Conservation (phyloP, 495 filamentous ascomycete genomes). For the Aspergillus ostianus region DNA sequence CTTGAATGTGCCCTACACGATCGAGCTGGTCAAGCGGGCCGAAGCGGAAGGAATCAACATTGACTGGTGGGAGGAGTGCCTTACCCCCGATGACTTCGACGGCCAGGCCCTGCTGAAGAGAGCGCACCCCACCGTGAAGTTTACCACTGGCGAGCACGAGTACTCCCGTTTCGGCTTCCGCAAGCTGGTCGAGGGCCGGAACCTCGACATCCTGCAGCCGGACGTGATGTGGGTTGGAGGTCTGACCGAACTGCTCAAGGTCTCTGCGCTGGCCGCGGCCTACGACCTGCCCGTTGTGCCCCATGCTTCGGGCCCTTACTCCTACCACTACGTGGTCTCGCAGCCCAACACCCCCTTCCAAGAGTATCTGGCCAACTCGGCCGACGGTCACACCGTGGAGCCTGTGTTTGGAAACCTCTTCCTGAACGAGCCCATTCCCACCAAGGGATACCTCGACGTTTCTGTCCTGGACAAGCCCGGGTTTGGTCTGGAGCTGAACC, state of each 20-base stretch:
- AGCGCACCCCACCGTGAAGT: slow-evolving; percentile 85
- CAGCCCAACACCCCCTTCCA: slow-evolving; percentile 91
- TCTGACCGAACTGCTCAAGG: slow-evolving; percentile 85
- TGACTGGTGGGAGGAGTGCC: slow-evolving; percentile 95
- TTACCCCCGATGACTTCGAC: slow-evolving; percentile 86
- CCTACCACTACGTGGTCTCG: slow-evolving; percentile 90
- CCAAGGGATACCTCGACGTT: slow-evolving; percentile 74
- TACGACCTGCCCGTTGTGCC: slow-evolving; percentile 95
- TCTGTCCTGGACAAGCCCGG: slow-evolving; percentile 83
- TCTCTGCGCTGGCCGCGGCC: slow-evolving; percentile 82
- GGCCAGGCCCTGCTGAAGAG: slow-evolving; percentile 85
- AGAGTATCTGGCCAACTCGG: slow-evolving; percentile 89
- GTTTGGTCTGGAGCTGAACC: slow-evolving; percentile 85
- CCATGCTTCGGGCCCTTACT: slow-evolving; percentile 88
- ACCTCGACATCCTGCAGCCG: slow-evolving; percentile 89
- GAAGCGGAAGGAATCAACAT: slow-evolving; percentile 78
- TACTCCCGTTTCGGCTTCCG: slow-evolving; percentile 92
- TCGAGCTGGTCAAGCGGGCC: slow-evolving; percentile 79
- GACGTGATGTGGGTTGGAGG: slow-evolving; percentile 97
- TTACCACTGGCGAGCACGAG: slow-evolving; percentile 94
- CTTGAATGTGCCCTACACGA: slow-evolving; percentile 86
- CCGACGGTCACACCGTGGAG: slow-evolving; percentile 81
- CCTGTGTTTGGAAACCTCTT: slow-evolving; percentile 93
- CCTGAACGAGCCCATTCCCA: slow-evolving; percentile 84
- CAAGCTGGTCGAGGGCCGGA: slow-evolving; percentile 86